Percentiles rank a stretch among this genome's conserved stretches.
Evolutionary conservation across 495 filamentous ascomycete genomes (phyloP).

Genomic region (Rostrohypoxylon terebratum): DNA sequence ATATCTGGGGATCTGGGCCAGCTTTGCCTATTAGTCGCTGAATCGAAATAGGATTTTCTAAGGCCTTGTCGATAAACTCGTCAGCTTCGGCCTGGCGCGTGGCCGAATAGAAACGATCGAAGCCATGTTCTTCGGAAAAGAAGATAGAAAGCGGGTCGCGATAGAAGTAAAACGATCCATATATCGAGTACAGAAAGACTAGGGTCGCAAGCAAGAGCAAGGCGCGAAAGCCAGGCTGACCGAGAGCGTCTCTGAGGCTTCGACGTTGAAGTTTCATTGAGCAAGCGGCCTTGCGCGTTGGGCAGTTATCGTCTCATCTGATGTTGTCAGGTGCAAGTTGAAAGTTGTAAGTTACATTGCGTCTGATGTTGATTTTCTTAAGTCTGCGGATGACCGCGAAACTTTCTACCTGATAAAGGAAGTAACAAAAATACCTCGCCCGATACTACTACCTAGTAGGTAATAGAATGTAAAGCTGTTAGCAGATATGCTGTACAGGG

Average conservation of each 20-base stretch:
- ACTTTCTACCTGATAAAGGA: not conserved
- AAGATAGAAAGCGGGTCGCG: slow-evolving; percentile 58
- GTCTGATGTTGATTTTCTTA: too few relatives aligned
- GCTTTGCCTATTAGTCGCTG: slow-evolving; percentile 42
- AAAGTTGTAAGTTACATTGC: too few relatives aligned
- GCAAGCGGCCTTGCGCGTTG: slow-evolving; percentile 24
- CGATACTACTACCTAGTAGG: too few relatives aligned
- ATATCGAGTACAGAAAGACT: slow-evolving; percentile 44
- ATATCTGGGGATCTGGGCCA: slow-evolving; percentile 46
- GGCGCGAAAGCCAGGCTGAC: slow-evolving; percentile 47
- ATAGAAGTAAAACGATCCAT: slow-evolving; percentile 52
- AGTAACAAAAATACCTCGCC: too few relatives aligned
- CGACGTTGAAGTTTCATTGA: slow-evolving; percentile 36
- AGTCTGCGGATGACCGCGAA: not conserved
- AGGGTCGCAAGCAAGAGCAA: slow-evolving; percentile 40
- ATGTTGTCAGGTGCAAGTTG: too few relatives aligned
- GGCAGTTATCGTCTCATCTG: slow-evolving; percentile 12
- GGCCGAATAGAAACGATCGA: slow-evolving; percentile 54
- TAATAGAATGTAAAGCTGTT: too few relatives aligned
- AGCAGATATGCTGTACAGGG: not conserved
- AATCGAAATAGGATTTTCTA: slow-evolving; percentile 30
- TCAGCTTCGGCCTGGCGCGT: slow-evolving; percentile 50
- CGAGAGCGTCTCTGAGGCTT: slow-evolving; percentile 28
- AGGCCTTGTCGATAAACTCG: slow-evolving; percentile 44
- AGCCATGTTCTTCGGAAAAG: slow-evolving; percentile 53